phyloP scores from a whole-genome alignment of 176 grass and related monocot species.

The Leersia perrieri region DNA sequence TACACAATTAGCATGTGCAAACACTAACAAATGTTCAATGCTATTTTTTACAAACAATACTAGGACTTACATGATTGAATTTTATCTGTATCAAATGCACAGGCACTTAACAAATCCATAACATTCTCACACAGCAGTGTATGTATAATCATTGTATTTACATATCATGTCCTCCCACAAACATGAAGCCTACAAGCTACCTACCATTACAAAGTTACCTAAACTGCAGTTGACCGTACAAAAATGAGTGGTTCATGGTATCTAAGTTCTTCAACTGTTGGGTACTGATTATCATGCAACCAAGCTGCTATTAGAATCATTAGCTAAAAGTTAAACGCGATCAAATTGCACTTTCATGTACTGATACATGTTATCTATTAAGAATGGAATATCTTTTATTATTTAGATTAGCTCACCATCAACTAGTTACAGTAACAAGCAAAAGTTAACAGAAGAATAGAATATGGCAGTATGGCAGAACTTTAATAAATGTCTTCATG shows the following conservation, averaged over 20 bases:
- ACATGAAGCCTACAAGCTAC: slow-evolving; percentile 1
- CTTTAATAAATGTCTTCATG: not conserved
- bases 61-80: not conserved
- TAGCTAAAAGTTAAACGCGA: not conserved
- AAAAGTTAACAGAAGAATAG: not conserved
- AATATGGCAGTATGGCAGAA: not conserved
- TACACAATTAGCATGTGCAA: not conserved
- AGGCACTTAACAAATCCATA: not conserved
- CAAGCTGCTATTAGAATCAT: not conserved
- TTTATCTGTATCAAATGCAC: not conserved
- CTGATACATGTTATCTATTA: slow-evolving; percentile 7
- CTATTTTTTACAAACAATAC: not conserved
- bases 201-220: not conserved
- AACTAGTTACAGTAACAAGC: not conserved
- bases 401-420: not conserved
- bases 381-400: slow-evolving; percentile 10
- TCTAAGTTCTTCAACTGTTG: not conserved
- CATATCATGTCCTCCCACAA: not conserved
- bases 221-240: not conserved
- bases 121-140: not conserved
- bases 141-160: not conserved
- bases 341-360: not conserved
- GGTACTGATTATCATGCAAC: not conserved
- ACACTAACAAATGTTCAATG: not conserved
- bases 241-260: not conserved